phyloP scores from a whole-genome alignment of 2,329 filamentous ascomycete genomes.

The Rasamsonia emersonii region DNA sequence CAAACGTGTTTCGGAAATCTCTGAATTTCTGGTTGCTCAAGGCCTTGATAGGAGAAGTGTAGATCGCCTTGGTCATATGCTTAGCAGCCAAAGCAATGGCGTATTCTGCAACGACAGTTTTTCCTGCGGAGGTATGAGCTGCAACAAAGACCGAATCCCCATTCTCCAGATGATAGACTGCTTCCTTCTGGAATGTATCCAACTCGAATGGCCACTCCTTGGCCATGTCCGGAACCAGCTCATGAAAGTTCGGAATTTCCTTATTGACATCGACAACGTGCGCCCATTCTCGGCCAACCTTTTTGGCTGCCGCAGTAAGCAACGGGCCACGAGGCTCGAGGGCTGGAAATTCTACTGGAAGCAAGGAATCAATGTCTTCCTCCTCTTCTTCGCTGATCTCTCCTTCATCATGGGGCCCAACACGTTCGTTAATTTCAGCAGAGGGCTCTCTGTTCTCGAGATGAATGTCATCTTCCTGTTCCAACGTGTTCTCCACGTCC shows the following conservation, averaged over 20 bases:
- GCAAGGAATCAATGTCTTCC: slow-evolving; percentile 68
- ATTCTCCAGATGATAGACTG: slow-evolving; percentile 91
- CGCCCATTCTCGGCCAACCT: slow-evolving; percentile 81
- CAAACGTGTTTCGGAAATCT: slow-evolving; percentile 82
- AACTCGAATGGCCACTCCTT: slow-evolving; percentile 94
- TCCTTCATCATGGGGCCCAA: slow-evolving; percentile 18
- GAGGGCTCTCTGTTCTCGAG: slow-evolving; percentile 43
- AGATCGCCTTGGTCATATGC: slow-evolving; percentile 99
- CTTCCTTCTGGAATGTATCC: slow-evolving; percentile 97
- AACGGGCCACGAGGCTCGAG: slow-evolving; percentile 75
- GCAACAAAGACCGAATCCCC: slow-evolving; percentile 97
- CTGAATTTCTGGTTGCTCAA: slow-evolving; percentile 98
- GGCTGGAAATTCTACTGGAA: slow-evolving; percentile 89
- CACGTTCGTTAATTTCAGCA: slow-evolving; percentile 23
- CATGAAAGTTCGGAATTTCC: slow-evolving; percentile 86
- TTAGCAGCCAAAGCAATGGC: slow-evolving; percentile 93
- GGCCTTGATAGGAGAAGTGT: slow-evolving; percentile 97
- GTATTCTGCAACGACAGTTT: slow-evolving; percentile 97
- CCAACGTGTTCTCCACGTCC: slow-evolving; percentile 59
- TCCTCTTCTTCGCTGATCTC: slow-evolving; percentile 30
- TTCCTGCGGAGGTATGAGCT: slow-evolving; percentile 93
- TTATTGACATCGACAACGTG: slow-evolving; percentile 96
- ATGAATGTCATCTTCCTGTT: slow-evolving; percentile 35
- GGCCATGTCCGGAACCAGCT: slow-evolving; percentile 93
- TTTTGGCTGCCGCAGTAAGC: slow-evolving; percentile 60